A percentile compares a stretch with the other conserved stretches of the same genome.
Conservation (phyloP, 176 grass and related monocot species). For the Microstegium vimineum region DNA sequence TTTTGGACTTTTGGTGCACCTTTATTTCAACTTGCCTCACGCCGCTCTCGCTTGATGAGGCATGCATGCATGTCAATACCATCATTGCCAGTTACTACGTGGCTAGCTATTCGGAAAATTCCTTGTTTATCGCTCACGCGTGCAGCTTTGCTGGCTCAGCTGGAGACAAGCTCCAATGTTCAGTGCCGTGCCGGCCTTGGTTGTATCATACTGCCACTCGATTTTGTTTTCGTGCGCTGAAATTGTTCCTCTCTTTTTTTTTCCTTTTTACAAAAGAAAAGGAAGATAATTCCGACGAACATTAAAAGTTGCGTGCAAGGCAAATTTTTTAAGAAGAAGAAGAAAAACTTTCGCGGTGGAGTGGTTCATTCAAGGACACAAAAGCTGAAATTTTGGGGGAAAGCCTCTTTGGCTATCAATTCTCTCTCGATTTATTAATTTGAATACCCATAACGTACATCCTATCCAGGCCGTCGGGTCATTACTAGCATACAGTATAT, state of each 20-base stretch:
- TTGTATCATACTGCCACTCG: conserved; percentile 2
- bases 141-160: not conserved
- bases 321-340: fast-evolving
- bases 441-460: not conserved
- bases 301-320: not conserved
- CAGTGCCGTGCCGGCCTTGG: not conserved
- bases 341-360: too few relatives aligned
- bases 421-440: not conserved
- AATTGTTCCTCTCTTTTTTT: not conserved
- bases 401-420: not conserved
- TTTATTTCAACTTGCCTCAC: not conserved
- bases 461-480: not conserved
- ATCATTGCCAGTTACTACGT: not conserved
- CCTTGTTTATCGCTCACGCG: conserved; percentile 9
- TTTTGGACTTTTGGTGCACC: not conserved
- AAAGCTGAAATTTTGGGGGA: not conserved
- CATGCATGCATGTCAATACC: not conserved
- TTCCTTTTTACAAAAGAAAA: not conserved
- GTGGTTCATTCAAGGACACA: not conserved
- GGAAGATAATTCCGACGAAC: not conserved
- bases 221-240: not conserved
- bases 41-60: not conserved
- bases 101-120: not conserved
- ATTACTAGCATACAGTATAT: too few relatives aligned
- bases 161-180: conserved; percentile 10